Conservation (phyloP, 2,329 filamentous ascomycete species). For the Cercospora nicotianae region DNA sequence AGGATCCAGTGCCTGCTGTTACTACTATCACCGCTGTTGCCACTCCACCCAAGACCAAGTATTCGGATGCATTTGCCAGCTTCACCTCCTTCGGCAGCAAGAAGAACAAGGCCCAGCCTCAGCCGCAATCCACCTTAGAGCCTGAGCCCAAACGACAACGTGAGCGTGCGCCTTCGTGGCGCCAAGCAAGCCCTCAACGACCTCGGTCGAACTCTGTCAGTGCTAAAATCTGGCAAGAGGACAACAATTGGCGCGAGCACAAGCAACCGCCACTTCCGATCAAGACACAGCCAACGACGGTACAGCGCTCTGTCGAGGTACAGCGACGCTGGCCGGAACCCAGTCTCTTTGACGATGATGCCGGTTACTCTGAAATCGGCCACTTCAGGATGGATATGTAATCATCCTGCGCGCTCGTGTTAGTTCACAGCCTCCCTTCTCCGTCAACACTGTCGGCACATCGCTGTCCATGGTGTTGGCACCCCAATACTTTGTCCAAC, state of each 20-base stretch:
- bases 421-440: constrained; percentile 20
- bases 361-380: constrained; percentile 48
- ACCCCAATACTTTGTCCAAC: constrained; percentile 22
- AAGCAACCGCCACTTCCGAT: constrained; percentile 27
- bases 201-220: constrained; percentile 39
- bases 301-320: constrained; percentile 16
- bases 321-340: constrained; percentile 31
- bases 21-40: constrained; percentile 39
- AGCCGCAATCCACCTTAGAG: constrained; percentile 27
- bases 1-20: constrained; percentile 41
- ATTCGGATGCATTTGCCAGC: constrained; percentile 36
- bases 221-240: constrained; percentile 45
- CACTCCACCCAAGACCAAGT: constrained; percentile 39
- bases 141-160: constrained; percentile 22
- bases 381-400: constrained; percentile 65
- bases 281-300: constrained; percentile 25
- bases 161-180: constrained; percentile 38
- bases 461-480: neutral
- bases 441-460: constrained; percentile 8
- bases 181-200: constrained; percentile 33
- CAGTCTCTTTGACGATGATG: constrained; percentile 41
- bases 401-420: constrained; percentile 15
- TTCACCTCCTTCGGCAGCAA: constrained; percentile 39
- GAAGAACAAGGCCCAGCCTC: constrained; percentile 35
- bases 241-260: constrained; percentile 53